Evolutionary conservation across 1,139 yeast genomes (phyloP).

Genomic region (Geotrichum citri-aurantii): DNA sequence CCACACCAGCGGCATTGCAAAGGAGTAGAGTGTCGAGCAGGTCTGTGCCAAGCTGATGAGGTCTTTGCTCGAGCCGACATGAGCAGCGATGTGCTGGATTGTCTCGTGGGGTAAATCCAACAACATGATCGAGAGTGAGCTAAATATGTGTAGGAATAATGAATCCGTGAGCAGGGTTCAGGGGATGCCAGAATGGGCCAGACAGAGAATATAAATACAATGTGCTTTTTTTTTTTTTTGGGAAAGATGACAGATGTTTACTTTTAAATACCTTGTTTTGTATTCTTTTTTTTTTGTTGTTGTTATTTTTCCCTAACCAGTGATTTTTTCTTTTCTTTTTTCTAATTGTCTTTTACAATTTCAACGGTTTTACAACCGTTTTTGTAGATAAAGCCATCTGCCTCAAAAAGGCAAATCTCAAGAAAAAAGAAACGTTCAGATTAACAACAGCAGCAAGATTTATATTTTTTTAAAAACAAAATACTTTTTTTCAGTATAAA

Average conservation of each 20-base stretch:
- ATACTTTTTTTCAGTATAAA: background rate
- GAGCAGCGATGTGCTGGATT: background rate
- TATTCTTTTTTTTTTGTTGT: background rate
- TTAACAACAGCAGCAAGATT: too few species aligned
- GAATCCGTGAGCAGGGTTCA: background rate
- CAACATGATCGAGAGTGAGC: background rate
- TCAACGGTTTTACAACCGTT: background rate
- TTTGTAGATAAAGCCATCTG: background rate
- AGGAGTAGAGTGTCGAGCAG: background rate
- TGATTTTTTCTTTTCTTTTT: background rate
- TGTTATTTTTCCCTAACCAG: too few species aligned
- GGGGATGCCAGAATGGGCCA: background rate
- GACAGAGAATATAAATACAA: background rate
- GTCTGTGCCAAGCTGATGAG: background rate
- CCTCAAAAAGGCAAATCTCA: background rate
- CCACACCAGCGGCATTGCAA: background rate
- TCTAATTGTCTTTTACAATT: background rate
- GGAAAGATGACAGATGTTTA: background rate
- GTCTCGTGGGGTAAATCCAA: background rate
- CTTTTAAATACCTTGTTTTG: background rate
- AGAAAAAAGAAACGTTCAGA: background rate
- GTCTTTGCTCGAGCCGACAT: background rate
- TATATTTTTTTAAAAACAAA: too few species aligned
- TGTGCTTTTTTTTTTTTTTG: background rate
- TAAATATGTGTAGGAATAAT: background rate